These are phyloP conservation scores for Cucumis sativus DNA, from an alignment of 306 rosid genomes.

Conservation along the genomic window Cucumber_9930_V3 NC_026661.2:1253001-1253500, in stretches of 20 bases:
- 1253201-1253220: background rate
- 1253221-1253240: background rate
- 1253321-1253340: constrained; percentile 69
- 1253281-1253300: constrained; percentile 5
- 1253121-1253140: background rate
- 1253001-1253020: background rate
- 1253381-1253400: constrained; percentile 68
- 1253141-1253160: background rate
- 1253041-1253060: background rate
- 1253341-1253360: constrained; percentile 83
- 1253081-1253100: background rate
- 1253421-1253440: constrained; percentile 83
- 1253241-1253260: background rate
- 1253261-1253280: background rate
- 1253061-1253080: background rate
- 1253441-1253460: constrained; percentile 81
- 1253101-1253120: background rate
- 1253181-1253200: background rate
- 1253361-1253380: constrained; percentile 61
- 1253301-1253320: constrained; percentile 25
- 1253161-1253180: background rate
- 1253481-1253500: constrained; percentile 91
- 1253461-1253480: constrained; percentile 82
- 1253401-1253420: constrained; percentile 86
- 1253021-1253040: background rate